These are phyloP conservation scores for Trametes hirsuta DNA, from an alignment of 1,284 basidiomycete genomes.

Conservation along the genomic window DNA sequence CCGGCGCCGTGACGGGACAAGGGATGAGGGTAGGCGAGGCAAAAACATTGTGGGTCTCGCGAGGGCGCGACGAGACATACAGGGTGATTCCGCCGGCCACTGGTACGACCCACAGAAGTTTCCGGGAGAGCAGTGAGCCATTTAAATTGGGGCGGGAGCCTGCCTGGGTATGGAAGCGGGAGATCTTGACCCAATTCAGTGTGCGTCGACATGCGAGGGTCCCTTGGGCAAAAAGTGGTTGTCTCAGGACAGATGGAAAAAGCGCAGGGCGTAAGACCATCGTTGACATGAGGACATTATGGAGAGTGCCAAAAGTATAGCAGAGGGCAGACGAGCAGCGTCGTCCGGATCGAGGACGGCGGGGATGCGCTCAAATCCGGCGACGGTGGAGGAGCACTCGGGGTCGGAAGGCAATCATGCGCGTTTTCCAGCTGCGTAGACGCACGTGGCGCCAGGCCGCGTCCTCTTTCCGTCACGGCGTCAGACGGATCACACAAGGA, in stretches of 20 bases:
- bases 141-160: conserved; percentile 30
- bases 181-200: conserved; percentile 25
- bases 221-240: conserved; percentile 28
- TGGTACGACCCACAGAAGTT: conserved; percentile 59
- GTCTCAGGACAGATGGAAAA: conserved; percentile 30
- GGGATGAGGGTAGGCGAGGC: conserved; percentile 68
- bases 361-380: conserved; percentile 10
- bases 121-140: conserved; percentile 24
- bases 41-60: conserved; percentile 45
- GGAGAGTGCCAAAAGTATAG: conserved; percentile 14
- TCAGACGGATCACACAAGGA: too few relatives aligned
- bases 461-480: neutral
- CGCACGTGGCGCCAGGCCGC: neutral
- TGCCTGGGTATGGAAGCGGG: conserved; percentile 30
- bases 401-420: conserved; percentile 3
- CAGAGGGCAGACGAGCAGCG: conserved; percentile 8
- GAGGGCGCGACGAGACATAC: conserved; percentile 48
- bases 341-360: conserved; percentile 13
- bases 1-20: conserved; percentile 40
- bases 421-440: conserved; percentile 1
- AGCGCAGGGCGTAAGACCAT: conserved; percentile 34
- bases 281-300: conserved; percentile 23
- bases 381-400: neutral
- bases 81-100: conserved; percentile 56
- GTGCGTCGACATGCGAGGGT: conserved; percentile 21